Conservation (phyloP, 2,329 filamentous ascomycete genomes). For the Cercospora zeina region DNA sequence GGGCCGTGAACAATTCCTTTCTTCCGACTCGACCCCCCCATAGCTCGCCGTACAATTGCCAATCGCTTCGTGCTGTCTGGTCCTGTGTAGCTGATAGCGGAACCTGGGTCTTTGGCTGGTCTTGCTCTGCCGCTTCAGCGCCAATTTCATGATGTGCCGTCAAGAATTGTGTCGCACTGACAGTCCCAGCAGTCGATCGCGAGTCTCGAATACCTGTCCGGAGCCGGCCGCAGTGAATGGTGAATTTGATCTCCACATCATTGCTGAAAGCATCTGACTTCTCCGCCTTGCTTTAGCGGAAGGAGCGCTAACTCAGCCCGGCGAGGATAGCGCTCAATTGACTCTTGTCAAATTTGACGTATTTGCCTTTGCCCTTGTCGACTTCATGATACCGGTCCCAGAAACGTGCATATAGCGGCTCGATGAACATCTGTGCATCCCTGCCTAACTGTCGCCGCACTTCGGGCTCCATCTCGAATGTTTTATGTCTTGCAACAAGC, state of each 20-base stretch:
- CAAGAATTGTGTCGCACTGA: no score
- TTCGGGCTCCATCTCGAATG: slow-evolving; percentile 85
- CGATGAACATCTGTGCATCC: slow-evolving; percentile 87
- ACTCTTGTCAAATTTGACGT: slow-evolving; percentile 94
- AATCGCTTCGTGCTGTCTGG: neutral
- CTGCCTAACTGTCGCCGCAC: slow-evolving; percentile 76
- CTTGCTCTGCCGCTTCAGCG: no score
- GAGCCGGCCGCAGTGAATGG: neutral
- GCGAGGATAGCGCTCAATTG: slow-evolving; percentile 66
- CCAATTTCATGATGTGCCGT: no score
- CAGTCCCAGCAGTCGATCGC: no score
- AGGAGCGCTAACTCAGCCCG: slow-evolving; percentile 19
- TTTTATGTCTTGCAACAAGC: slow-evolving; percentile 77
- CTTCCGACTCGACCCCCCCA: neutral
- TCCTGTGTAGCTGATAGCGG: neutral
- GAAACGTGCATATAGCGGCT: slow-evolving; percentile 91
- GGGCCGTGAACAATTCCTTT: neutral
- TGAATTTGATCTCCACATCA: neutral
- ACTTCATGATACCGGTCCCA: slow-evolving; percentile 97
- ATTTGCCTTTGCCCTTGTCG: slow-evolving; percentile 96
- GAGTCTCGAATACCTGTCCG: neutral
- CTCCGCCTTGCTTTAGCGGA: neutral
- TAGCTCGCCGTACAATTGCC: neutral
- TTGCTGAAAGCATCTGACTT: neutral
- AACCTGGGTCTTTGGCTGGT: no score